Evolutionary conservation across 306 rosid genomes (phyloP), one percentile per base, ranked within the genome.

Genomic region (Lathyrus oleraceus): DNA sequence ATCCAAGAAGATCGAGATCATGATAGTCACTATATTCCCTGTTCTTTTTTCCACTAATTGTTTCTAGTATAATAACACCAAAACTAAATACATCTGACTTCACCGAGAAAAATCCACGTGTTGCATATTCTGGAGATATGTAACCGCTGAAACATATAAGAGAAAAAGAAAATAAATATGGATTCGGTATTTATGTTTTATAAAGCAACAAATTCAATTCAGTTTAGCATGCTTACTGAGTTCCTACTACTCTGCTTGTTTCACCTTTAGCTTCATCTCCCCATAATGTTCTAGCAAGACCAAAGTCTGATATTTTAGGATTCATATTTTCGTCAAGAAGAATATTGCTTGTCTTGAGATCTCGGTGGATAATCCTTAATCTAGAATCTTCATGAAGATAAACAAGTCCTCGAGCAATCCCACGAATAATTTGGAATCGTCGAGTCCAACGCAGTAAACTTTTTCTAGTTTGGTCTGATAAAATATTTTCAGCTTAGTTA

Each of bases 271-370:
- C 74, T 19, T 82, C 81, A 62, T 79, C 81, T 45, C 81, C 88
- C 43, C 81, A 80, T 45, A 81, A 76, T 13, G 77, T 65, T 74
- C 77, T 77, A 20, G 90, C 90, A 38, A 84, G 47, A 6, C 88
- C 93, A 9, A 85, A 87, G 67, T 87, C 93, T 40, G 87, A 85
- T 61, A 88, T 88, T 72, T 85, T 88, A 3, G 90, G 83, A 45
- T 77, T 79, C 88, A 83, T 75, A 1, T 83, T 85, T 21, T 74
- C 9, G 48, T 87, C 87, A 12, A 84, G 82, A 65, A 87, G 80
- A 44, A 82, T 74, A 38, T 84, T 87, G 51, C 89, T 85, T 1
- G 84, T 67, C 69, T 87, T 87, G 16, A 87, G 77, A 75, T 87
- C 88, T 51, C 88, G 72, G 0, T 84, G 85, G n/a, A 87, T 81